Percentiles rank a stretch among this genome's conserved stretches.
These are phyloP conservation scores for Xerocomellus chrysenteron DNA, from an alignment of 768 basidiomycete species.

Conservation along the genomic window DNA sequence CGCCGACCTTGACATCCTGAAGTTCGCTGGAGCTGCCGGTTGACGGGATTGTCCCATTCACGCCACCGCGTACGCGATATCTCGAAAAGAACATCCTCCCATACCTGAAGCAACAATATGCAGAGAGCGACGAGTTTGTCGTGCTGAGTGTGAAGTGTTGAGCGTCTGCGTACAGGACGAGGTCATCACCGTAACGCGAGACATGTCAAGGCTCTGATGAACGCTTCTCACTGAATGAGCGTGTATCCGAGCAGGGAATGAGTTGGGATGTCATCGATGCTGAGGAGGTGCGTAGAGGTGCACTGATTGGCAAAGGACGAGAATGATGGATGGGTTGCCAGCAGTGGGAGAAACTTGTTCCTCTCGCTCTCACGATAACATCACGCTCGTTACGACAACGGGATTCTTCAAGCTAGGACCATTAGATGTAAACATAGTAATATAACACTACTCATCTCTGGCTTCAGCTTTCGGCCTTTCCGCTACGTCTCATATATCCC, in stretches of 20 bases:
- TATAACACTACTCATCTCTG: too few relatives aligned
- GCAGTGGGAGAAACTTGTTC: too few relatives aligned
- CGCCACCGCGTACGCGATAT: constrained; percentile 45
- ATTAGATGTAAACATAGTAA: too few relatives aligned
- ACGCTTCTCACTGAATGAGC: constrained; percentile 47
- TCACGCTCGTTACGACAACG: too few relatives aligned
- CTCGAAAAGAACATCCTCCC: constrained; percentile 66
- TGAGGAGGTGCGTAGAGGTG: too few relatives aligned
- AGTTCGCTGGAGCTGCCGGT: constrained; percentile 25
- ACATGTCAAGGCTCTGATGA: constrained; percentile 77
- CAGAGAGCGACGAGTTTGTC: constrained; percentile 79
- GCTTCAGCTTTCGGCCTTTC: too few relatives aligned
- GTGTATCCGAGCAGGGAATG: constrained; percentile 13
- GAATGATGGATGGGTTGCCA: too few relatives aligned
- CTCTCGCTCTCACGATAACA: too few relatives aligned
- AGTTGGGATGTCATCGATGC: too few relatives aligned
- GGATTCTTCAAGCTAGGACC: too few relatives aligned
- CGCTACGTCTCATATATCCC: neutral
- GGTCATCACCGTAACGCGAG: constrained; percentile 80
- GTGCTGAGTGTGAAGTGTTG: constrained; percentile 64
- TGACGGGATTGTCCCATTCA: constrained; percentile 14
- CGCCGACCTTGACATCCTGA: constrained; percentile 54
- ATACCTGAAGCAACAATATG: constrained; percentile 78
- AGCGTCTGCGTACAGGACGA: constrained; percentile 63
- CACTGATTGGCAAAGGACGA: too few relatives aligned